Percentiles rank a stretch among this genome's conserved stretches.
These are phyloP conservation scores for Paraglomus brasilianum DNA, from an alignment of 192 early-diverging fungal species.

Conservation along the genomic window DNA sequence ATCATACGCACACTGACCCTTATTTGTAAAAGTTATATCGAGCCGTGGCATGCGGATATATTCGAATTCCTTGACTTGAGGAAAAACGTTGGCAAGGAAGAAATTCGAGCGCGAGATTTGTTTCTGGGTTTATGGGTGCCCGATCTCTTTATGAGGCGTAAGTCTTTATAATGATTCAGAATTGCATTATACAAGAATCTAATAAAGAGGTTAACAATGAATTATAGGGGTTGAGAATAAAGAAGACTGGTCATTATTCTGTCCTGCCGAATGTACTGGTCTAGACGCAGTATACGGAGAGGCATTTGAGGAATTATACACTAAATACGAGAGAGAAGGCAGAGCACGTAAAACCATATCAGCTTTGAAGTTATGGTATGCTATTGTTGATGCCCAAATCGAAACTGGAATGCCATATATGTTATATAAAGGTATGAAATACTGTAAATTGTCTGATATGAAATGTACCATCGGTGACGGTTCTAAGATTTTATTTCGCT, in stretches of 20 bases:
- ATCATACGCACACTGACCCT: background rate
- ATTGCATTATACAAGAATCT: background rate
- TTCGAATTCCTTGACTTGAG: constrained; percentile 94
- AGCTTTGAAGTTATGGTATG: constrained; percentile 96
- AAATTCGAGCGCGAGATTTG: constrained; percentile 90
- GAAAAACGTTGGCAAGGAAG: constrained; percentile 97
- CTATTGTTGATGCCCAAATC: constrained; percentile 93
- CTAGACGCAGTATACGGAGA: constrained; percentile 86
- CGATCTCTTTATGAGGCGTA: constrained; percentile 93
- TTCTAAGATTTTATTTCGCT: background rate
- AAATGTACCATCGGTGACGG: background rate
- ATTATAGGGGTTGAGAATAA: constrained; percentile 67
- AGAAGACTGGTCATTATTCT: constrained; percentile 92
- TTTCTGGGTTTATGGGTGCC: constrained; percentile 97
- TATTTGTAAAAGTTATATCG: constrained; percentile 66
- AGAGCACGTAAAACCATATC: constrained; percentile 77
- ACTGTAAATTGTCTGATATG: background rate
- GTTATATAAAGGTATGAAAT: constrained; percentile 80
- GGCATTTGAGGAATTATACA: constrained; percentile 83
- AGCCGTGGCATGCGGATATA: constrained; percentile 97
- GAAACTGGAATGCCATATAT: constrained; percentile 98
- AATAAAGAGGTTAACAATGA: background rate
- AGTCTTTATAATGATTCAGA: background rate
- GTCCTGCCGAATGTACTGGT: constrained; percentile 88
- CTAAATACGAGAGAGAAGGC: constrained; percentile 80